Evolutionary conservation across 2,329 filamentous ascomycete species (phyloP).

Genomic region (Verruconis gallopava): DNA sequence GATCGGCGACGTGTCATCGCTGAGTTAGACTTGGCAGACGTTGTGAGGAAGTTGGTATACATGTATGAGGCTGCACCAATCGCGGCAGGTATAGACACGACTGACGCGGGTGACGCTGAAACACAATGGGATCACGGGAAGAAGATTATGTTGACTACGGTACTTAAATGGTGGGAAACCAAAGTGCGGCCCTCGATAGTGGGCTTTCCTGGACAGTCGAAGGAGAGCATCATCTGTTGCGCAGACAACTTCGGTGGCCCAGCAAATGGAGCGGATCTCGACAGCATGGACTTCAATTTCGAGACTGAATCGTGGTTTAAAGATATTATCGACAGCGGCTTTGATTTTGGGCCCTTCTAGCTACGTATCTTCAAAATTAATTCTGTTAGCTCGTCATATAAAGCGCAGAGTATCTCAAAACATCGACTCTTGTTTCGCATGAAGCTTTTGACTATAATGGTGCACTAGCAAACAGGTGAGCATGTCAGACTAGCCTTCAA

Average conservation of each 20-base stretch:
- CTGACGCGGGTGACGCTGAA: not conserved
- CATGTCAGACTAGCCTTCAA: too few relatives aligned
- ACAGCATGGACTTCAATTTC: not conserved
- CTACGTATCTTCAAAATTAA: too few relatives aligned
- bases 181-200: not conserved
- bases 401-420: too few relatives aligned
- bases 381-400: too few relatives aligned
- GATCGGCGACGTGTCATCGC: slow-evolving; percentile 18
- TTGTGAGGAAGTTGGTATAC: not conserved
- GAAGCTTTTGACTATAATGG: too few relatives aligned
- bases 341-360: not conserved
- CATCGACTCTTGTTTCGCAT: too few relatives aligned
- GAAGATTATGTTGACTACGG: not conserved
- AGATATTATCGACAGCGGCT: not conserved
- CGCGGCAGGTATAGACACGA: slow-evolving; percentile 3
- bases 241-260: too few relatives aligned
- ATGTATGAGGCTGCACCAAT: not conserved
- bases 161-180: slow-evolving; percentile 8
- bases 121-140: slow-evolving; percentile 3
- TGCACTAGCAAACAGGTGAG: too few relatives aligned
- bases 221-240: too few relatives aligned
- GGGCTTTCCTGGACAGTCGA: not conserved
- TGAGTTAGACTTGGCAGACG: slow-evolving; percentile 5
- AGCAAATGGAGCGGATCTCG: too few relatives aligned
- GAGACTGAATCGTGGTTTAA: not conserved